A percentile compares a stretch with the other conserved stretches of the same genome.
These are phyloP conservation scores for Andrographis paniculata DNA, from an alignment of 305 asterid genomes.

Conservation along the genomic window DNA sequence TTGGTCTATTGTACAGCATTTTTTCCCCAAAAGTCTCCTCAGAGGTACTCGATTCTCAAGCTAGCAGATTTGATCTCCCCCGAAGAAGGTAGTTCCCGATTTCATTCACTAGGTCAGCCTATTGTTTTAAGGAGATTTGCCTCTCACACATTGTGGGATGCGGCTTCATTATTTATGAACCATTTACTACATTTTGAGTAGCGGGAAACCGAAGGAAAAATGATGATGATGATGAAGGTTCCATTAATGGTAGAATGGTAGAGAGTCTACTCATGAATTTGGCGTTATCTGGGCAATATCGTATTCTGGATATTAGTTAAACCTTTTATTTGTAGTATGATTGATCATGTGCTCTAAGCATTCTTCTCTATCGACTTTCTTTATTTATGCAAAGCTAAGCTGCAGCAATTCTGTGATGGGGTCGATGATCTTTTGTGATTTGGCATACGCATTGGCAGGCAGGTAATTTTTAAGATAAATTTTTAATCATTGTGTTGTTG, in stretches of 20 bases:
- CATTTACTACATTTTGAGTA: slow-evolving; percentile 16
- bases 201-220: slow-evolving; percentile 9
- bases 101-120: slow-evolving; percentile 35
- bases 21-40: slow-evolving; percentile 28
- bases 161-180: slow-evolving; percentile 21
- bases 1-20: slow-evolving; percentile 42
- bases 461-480: too few relatives aligned
- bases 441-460: too few relatives aligned
- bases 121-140: slow-evolving; percentile 24
- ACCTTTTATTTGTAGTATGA: slow-evolving; percentile 8
- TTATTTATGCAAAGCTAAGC: slow-evolving; percentile 6
- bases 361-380: slow-evolving; percentile 6
- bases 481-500: too few relatives aligned
- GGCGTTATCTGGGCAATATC: slow-evolving; percentile 12
- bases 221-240: slow-evolving; percentile 4
- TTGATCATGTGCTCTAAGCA: slow-evolving; percentile 8
- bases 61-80: slow-evolving; percentile 24
- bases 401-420: background rate
- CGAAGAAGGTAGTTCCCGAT: slow-evolving; percentile 29
- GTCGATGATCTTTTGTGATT: background rate
- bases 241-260: slow-evolving; percentile 16
- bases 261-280: slow-evolving; percentile 11
- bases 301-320: slow-evolving; percentile 7
- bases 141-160: slow-evolving; percentile 43
- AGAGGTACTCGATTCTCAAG: slow-evolving; percentile 23